Percentiles rank a stretch among this genome's conserved stretches.
Conservation (phyloP, 2,329 filamentous ascomycete species). For the Fusarium avenaceum region DNA sequence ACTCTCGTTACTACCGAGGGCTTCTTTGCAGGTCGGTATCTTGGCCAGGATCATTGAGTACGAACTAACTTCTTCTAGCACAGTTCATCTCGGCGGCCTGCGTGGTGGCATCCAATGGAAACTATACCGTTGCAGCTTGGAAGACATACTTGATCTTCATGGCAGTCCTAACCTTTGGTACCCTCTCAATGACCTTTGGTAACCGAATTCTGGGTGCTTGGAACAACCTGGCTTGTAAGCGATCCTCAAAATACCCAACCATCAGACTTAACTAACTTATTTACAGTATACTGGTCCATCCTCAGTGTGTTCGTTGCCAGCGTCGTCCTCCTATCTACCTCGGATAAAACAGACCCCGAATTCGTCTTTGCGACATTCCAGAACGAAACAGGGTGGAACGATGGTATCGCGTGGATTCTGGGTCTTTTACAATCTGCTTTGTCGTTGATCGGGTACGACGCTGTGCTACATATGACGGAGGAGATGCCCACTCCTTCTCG, state of each 20-base stretch:
- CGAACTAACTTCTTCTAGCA: constrained; percentile 45
- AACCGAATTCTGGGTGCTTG: constrained; percentile 58
- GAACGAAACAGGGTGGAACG: constrained; percentile 62
- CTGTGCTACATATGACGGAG: constrained; percentile 61
- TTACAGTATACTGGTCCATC: constrained; percentile 58
- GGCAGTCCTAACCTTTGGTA: constrained; percentile 33
- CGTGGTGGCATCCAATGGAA: constrained; percentile 56
- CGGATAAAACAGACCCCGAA: constrained; percentile 56
- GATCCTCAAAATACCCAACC: fast-evolving
- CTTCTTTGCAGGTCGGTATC: constrained; percentile 57
- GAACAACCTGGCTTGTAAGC: constrained; percentile 58
- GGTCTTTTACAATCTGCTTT: constrained; percentile 59
- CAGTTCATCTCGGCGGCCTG: constrained; percentile 60
- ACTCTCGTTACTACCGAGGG: constrained; percentile 59
- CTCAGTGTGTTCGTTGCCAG: constrained; percentile 59
- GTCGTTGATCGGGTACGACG: constrained; percentile 59
- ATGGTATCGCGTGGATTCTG: constrained; percentile 63
- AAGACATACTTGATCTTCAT: constrained; percentile 61
- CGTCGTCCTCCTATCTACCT: constrained; percentile 58
- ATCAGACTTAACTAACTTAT: background rate
- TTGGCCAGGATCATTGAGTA: fast-evolving
- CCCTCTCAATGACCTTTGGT: constrained; percentile 57
- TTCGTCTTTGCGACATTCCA: constrained; percentile 61
- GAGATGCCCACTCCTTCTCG: constrained; percentile 60
- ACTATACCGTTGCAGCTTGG: constrained; percentile 55